Evolutionary conservation across 2,329 filamentous ascomycete genomes (phyloP).

Genomic region (Ophiosphaerella herpotricha): DNA sequence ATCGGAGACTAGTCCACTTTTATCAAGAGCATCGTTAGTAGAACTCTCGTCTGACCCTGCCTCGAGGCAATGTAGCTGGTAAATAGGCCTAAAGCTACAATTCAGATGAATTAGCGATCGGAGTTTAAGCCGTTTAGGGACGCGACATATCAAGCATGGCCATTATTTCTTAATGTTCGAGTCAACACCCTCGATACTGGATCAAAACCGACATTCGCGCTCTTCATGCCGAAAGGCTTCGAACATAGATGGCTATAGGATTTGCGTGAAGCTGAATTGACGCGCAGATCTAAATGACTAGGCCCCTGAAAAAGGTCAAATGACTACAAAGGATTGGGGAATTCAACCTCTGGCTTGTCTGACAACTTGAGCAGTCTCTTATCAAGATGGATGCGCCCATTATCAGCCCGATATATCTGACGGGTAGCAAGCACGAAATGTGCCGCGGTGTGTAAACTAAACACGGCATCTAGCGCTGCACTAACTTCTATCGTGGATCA

Average conservation of each 20-base stretch:
- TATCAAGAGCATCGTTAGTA: not conserved
- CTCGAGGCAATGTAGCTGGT: not conserved
- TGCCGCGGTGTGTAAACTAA: slow-evolving; percentile 86
- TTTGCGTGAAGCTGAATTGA: no score
- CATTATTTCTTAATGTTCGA: not conserved
- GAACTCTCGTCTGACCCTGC: no score
- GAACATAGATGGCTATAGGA: no score
- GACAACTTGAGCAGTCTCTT: no score
- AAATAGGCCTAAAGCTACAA: not conserved
- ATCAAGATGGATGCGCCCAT: no score
- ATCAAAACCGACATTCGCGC: no score
- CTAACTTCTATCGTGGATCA: slow-evolving; percentile 90
- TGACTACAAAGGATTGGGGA: no score
- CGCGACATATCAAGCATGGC: not conserved
- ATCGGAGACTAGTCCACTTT: slow-evolving; percentile 11
- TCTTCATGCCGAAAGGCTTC: no score
- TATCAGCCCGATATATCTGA: no score
- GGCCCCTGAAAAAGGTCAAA: no score
- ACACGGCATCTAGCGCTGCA: slow-evolving; percentile 84
- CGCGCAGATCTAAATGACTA: no score
- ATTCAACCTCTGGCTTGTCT: no score
- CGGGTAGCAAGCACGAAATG: slow-evolving; percentile 37
- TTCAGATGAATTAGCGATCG: not conserved
- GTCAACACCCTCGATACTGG: not conserved
- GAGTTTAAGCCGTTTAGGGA: slow-evolving; percentile 2